A percentile compares a stretch with the other conserved stretches of the same genome.
Conservation (phyloP, 495 filamentous ascomycete genomes). For the Aspergillus olivimuriae region DNA sequence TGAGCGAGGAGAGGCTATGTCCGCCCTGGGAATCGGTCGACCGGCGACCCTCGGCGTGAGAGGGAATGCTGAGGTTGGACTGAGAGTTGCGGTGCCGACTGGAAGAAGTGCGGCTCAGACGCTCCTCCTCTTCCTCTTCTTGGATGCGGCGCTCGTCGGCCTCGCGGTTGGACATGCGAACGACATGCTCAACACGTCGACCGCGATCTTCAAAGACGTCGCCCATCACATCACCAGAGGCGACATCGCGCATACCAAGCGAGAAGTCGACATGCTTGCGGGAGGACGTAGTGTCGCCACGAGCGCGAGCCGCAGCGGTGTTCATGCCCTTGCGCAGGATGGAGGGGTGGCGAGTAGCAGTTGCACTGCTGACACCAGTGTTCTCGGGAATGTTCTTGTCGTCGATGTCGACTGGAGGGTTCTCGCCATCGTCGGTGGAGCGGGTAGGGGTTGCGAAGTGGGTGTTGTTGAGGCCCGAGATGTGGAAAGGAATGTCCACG, state of each 20-base stretch:
- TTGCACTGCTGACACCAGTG: constrained; percentile 18
- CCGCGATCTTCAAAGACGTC: constrained; percentile 59
- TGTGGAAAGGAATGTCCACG: constrained; percentile 53
- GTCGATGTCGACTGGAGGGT: constrained; percentile 1
- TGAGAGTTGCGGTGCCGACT: constrained; percentile 16
- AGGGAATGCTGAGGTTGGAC: constrained; percentile 22
- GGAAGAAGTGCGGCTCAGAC: constrained; percentile 22
- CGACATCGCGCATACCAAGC: constrained; percentile 58
- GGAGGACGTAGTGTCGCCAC: constrained; percentile 51
- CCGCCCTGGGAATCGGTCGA: constrained; percentile 32
- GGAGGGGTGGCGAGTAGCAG: constrained; percentile 35
- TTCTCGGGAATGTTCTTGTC: constrained; percentile 22
- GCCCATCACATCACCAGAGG: constrained; percentile 54
- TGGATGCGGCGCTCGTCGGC: constrained; percentile 39
- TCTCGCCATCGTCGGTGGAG: background rate
- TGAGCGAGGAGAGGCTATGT: constrained; percentile 24
- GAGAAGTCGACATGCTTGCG: constrained; percentile 70
- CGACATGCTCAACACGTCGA: constrained; percentile 30
- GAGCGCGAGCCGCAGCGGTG: constrained; percentile 38
- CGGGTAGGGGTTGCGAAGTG: constrained; percentile 7
- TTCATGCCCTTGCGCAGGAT: constrained; percentile 48
- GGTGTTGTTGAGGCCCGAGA: constrained; percentile 35
- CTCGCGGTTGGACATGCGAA: constrained; percentile 36
- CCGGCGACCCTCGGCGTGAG: constrained; percentile 16
- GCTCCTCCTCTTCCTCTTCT: constrained; percentile 36